A percentile compares a stretch with the other conserved stretches of the same genome.
Conservation (phyloP, 2,329 filamentous ascomycete species). For the Seiridium cupressi region DNA sequence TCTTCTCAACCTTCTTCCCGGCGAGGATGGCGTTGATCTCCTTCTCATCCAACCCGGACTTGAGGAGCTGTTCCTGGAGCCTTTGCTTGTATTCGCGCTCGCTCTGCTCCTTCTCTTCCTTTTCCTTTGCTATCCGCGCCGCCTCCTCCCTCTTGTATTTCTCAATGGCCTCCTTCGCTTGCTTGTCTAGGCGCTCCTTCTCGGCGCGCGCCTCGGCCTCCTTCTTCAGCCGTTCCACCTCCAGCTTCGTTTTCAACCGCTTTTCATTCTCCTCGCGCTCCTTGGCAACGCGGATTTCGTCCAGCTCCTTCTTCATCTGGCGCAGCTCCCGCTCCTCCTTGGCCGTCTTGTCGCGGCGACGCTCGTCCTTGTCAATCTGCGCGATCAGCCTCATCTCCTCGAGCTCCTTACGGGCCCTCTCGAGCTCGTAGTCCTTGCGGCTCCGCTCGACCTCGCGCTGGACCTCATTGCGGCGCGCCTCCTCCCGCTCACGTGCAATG, state of each 20-base stretch:
- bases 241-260: constrained; percentile 51
- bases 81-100: constrained; percentile 55
- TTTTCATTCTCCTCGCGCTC: constrained; percentile 48
- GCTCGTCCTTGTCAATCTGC: constrained; percentile 39
- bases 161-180: constrained; percentile 49
- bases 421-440: constrained; percentile 39
- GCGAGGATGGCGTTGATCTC: constrained; percentile 57
- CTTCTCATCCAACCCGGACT: constrained; percentile 57
- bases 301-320: constrained; percentile 29
- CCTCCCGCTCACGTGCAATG: constrained; percentile 28
- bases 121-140: constrained; percentile 44
- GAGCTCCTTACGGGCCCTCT: constrained; percentile 31
- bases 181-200: constrained; percentile 40
- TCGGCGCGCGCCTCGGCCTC: constrained; percentile 44
- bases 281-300: constrained; percentile 38
- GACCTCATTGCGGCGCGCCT: constrained; percentile 11
- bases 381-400: constrained; percentile 41
- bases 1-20: constrained; percentile 44
- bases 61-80: constrained; percentile 56
- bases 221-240: constrained; percentile 45
- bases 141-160: constrained; percentile 49
- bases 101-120: constrained; percentile 44
- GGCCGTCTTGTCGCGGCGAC: constrained; percentile 35
- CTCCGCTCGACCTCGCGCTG: constrained; percentile 29
- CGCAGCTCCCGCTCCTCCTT: constrained; percentile 36